Base-by-base conservation (phyloP, 768 basidiomycete species). In the Steccherinum ochraceum region DNA sequence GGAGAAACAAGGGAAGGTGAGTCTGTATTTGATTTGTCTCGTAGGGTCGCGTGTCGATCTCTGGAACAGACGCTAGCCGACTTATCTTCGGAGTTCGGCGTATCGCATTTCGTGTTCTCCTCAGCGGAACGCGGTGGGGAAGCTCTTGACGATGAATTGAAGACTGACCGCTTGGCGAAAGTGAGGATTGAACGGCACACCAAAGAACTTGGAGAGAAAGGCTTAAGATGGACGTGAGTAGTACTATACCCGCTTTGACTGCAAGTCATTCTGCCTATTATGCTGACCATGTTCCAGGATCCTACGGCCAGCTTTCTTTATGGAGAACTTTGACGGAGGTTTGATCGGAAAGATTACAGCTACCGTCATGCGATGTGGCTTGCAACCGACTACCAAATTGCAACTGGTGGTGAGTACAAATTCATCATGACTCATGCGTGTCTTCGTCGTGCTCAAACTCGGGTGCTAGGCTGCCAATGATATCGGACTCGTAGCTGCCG, bases 271-370 rank as follows among this genome's bases (percentile, higher is more conserved):
- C n/a, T n/a, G n/a, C n/a, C n/a, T n/a, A n/a, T n/a, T n/a, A n/a
- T n/a, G n/a, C n/a, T n/a, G n/a, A n/a, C n/a, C n/a, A n/a, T n/a
- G n/a, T n/a, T n/a, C 35, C 51, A 73, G 71, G n/a, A 69, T 74
- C 45, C 48, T 74, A 21, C 70, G 72, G 5, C 72, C 72, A 2
- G 66, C 61, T 7, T 71, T 74, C 52, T 75, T 75, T 54, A 70
- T 74, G 71, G 73, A 74, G 46, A 74, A 75, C 48, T 73, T 69
- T 30, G 65, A 71, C 7, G 30, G 30, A 35, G 66, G 69, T 3
- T 61, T 58, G 2, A 64, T 73, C 19, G 73, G 73, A 3, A 56
- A 63, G 2, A 58, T 74, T 25, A 65, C 72, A 1, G 61, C 59
- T 3, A 63, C 61, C 26, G 68, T 71, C 2, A 44, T 74, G 5